Conservation (phyloP, 2,329 filamentous ascomycete genomes). For the Ophiostoma pallidulum region DNA sequence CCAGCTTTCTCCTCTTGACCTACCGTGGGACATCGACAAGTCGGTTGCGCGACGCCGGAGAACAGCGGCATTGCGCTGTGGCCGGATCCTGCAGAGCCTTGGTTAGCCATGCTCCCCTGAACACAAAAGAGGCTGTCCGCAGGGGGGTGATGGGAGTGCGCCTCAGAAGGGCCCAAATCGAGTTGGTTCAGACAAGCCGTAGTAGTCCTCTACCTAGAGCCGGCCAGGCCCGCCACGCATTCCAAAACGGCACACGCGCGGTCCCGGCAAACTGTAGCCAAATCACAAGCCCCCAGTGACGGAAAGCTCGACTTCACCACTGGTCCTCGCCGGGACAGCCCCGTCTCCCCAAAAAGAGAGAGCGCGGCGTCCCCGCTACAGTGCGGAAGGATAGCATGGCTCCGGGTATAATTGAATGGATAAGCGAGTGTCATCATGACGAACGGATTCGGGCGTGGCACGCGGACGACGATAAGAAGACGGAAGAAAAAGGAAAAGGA, state of each 20-base stretch:
- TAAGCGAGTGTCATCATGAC: conserved; percentile 58
- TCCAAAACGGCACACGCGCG: conserved; percentile 48
- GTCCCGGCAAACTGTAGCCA: conserved; percentile 49
- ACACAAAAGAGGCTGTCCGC: too few relatives aligned
- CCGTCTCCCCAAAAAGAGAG: background rate
- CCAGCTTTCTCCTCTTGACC: too few relatives aligned
- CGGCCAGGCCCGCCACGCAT: conserved; percentile 23
- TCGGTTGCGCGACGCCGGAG: too few relatives aligned
- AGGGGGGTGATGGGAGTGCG: too few relatives aligned
- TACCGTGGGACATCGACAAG: too few relatives aligned
- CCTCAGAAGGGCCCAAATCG: too few relatives aligned
- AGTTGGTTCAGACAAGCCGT: conserved; percentile 26
- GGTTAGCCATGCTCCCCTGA: too few relatives aligned
- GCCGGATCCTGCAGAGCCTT: too few relatives aligned
- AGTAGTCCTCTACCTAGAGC: conserved; percentile 29
- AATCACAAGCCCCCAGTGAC: conserved; percentile 39
- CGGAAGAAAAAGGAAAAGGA: conserved; percentile 6
- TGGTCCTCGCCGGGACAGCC: conserved; percentile 53
- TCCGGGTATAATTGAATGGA: conserved; percentile 64
- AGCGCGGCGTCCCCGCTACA: conserved; percentile 41
- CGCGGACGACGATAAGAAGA: too few relatives aligned
- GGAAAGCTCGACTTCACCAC: conserved; percentile 59
- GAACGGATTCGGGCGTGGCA: too few relatives aligned
- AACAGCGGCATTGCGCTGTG: too few relatives aligned
- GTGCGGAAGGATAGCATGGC: conserved; percentile 68